Evolutionary conservation across 179 eudicot species (phyloP).

Genomic region (Silene vulgaris): DNA sequence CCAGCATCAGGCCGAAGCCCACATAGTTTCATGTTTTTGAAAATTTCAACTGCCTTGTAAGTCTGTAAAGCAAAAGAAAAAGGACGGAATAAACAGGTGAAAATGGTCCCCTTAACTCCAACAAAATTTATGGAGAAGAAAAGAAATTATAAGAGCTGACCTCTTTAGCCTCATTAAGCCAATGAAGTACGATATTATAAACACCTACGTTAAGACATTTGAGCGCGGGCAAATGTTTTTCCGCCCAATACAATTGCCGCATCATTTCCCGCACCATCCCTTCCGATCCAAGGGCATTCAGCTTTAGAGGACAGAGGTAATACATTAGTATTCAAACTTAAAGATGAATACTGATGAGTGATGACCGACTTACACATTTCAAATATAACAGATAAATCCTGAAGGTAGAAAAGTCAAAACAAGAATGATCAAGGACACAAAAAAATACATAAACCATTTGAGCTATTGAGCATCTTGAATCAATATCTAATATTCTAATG

Average conservation of each 20-base stretch:
- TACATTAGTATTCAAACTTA: slow-evolving; percentile 12
- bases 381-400: not conserved
- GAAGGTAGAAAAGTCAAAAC: not conserved
- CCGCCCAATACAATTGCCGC: slow-evolving; percentile 49
- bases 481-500: not conserved
- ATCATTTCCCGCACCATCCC: slow-evolving; percentile 69
- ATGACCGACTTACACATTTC: not conserved
- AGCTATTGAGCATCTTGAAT: not conserved
- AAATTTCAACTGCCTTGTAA: slow-evolving; percentile 53
- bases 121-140: not conserved
- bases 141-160: slow-evolving; percentile 33
- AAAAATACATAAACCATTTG: not conserved
- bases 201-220: slow-evolving; percentile 32
- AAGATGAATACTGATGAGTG: not conserved
- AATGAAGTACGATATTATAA: slow-evolving; percentile 66
- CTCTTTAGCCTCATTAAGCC: slow-evolving; percentile 68
- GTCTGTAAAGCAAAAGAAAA: slow-evolving; percentile 42
- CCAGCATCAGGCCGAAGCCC: slow-evolving; percentile 50
- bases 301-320: slow-evolving; percentile 35
- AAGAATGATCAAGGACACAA: not conserved
- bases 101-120: not conserved
- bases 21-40: slow-evolving; percentile 49
- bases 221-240: slow-evolving; percentile 36
- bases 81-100: not conserved
- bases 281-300: slow-evolving; percentile 75